Evolutionary conservation across 805 yeast genomes (phyloP).

Genomic region (Saturnispora serradocipensis): DNA sequence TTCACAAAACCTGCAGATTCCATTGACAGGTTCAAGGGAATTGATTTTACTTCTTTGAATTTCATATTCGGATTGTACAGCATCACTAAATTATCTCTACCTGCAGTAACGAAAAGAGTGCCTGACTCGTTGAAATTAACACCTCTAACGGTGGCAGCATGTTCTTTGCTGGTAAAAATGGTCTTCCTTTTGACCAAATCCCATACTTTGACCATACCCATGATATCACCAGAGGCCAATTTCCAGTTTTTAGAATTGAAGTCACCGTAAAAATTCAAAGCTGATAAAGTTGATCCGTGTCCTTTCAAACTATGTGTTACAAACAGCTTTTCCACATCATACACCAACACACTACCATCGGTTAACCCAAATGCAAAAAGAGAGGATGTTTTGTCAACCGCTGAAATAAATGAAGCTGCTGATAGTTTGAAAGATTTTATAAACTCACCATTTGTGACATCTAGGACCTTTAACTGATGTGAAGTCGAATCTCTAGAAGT

Average conservation of each 20-base stretch:
- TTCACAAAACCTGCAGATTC: slow-evolving; percentile 58
- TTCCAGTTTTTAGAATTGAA: slow-evolving; percentile 64
- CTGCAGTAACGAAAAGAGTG: slow-evolving; percentile 61
- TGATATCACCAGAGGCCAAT: slow-evolving; percentile 61
- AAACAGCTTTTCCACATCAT: slow-evolving; percentile 84
- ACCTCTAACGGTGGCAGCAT: slow-evolving; percentile 79
- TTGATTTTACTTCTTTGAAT: slow-evolving; percentile 50
- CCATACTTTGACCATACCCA: slow-evolving; percentile 50
- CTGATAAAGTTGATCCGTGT: slow-evolving; percentile 82
- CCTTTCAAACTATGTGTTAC: slow-evolving; percentile 88
- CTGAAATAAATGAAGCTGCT: slow-evolving; percentile 75
- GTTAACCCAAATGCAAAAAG: slow-evolving; percentile 91
- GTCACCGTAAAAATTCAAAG: slow-evolving; percentile 65
- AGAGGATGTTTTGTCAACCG: slow-evolving; percentile 73
- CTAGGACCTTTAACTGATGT: slow-evolving; percentile 65
- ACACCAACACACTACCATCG: slow-evolving; percentile 84
- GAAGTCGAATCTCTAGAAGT: slow-evolving; percentile 47
- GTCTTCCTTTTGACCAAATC: slow-evolving; percentile 68
- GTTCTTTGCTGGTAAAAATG: slow-evolving; percentile 55
- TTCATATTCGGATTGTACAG: slow-evolving; percentile 42
- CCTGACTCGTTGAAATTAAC: slow-evolving; percentile 53
- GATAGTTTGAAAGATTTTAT: slow-evolving; percentile 49
- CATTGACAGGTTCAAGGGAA: slow-evolving; percentile 65
- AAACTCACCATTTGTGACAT: slow-evolving; percentile 32
- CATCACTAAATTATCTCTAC: slow-evolving; percentile 74